Conservation (phyloP, 192 early-diverging fungal genomes). For the Funneliformis mosseae region DNA sequence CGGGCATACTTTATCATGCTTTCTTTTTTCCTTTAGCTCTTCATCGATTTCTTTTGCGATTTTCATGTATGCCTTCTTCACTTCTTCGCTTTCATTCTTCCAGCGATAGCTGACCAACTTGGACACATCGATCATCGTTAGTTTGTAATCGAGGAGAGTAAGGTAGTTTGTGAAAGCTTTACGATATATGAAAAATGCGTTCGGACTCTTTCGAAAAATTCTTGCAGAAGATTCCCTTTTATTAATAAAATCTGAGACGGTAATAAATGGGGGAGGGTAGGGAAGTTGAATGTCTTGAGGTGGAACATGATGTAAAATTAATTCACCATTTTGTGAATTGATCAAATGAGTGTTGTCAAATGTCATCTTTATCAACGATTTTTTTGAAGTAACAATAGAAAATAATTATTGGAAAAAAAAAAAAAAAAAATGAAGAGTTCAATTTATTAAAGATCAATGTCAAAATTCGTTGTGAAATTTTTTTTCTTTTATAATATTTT, state of each 20-base stretch:
- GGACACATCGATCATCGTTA: conserved; percentile 7
- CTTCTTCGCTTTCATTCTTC: background rate
- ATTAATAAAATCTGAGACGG: background rate
- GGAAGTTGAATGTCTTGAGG: background rate
- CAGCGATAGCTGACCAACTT: background rate
- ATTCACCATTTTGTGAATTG: background rate
- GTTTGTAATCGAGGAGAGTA: background rate
- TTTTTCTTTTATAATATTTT: too few relatives aligned
- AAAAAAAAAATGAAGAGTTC: too few relatives aligned
- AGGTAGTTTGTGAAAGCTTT: background rate
- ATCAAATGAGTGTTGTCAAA: background rate
- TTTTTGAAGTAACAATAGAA: background rate
- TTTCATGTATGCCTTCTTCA: background rate
- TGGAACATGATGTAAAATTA: background rate
- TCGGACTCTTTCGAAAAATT: background rate
- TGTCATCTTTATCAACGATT: background rate
- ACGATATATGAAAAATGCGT: conserved; percentile 6
- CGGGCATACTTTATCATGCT: background rate
- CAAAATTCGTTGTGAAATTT: too few relatives aligned
- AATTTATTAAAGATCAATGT: too few relatives aligned
- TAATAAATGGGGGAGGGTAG: background rate
- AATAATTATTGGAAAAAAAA: background rate
- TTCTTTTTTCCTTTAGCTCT: background rate
- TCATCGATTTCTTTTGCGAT: background rate
- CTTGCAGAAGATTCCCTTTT: background rate